Base-by-base conservation (phyloP, 2,329 filamentous ascomycete genomes). In the Ploettnerulaceae sp. region DNA sequence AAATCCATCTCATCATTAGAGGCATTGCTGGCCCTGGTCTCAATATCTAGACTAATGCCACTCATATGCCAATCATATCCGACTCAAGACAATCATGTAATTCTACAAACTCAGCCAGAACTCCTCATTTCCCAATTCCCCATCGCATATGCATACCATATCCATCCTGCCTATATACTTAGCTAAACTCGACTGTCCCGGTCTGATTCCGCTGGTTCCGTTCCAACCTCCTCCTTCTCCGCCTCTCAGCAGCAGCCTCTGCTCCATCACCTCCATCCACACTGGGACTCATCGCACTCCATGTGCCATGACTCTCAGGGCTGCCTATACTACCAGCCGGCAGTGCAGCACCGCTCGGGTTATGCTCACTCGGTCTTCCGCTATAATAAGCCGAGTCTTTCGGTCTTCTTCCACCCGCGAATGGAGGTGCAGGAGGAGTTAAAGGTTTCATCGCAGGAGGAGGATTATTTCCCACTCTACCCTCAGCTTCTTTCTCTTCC, bases 371-470 rank as follows among this genome's bases (percentile, higher is more conserved):
- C 2, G 71, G 66, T 49, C 67, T 66, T 5, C 75, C 76, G 3
- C 76, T 79, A 58, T 79, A 82, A 57, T 82, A 82, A 7, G 76
- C 76, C 34, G 76, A 79, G 58, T 83, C 79, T 57, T 81, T 82
- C 8, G 64, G 67, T 57, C 71, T 70, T 48, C 69, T 67, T 0
- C 71, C 71, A 32, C 69, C 72, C 4, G 77, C 75, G 57, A 77
- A 80, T 5, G 75, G 69, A 7, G 79, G 76, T 46, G 75, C 72
- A 0, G 79, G 78, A 2, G 77, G 77, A 8, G 71, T 72, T 2
- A 81, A 60, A 4, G 73, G 68, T 6, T 64, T 64, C n/a, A 72
- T 58, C n/a, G 45, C 26, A 4, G 57, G 52, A 12, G 55, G 51
- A 5, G 54, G 51, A 6, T 49, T 20, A 22, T 53, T 46, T 14